Evolutionary conservation across 176 grass and related monocot genomes (phyloP).

Genomic region (Musa acuminata): DNA sequence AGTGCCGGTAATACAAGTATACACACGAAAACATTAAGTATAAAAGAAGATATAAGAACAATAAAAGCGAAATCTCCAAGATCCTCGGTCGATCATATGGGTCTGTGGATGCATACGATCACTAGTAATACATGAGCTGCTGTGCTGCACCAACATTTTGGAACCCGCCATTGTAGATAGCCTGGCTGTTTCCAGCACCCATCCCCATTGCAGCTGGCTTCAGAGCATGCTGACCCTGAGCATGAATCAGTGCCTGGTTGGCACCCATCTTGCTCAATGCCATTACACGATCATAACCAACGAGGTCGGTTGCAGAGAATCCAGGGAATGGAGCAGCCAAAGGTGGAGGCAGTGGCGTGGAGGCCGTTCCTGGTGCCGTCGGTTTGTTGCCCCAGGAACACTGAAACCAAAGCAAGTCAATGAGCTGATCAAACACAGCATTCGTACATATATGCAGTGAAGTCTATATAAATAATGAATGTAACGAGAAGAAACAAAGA

Average conservation of each 20-base stretch:
- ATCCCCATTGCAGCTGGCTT: conserved; percentile 60
- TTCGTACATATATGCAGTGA: too few species aligned
- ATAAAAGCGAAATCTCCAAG: not conserved
- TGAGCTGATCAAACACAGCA: not conserved
- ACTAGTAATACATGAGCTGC: conserved; percentile 90
- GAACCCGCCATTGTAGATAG: conserved; percentile 66
- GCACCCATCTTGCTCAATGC: conserved; percentile 61
- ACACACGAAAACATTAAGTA: not conserved
- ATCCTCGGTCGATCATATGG: not conserved
- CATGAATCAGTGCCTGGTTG: conserved; percentile 43
- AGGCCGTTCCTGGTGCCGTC: conserved; percentile 67
- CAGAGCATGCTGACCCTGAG: conserved; percentile 49
- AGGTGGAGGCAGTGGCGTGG: conserved; percentile 62
- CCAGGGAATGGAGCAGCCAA: conserved; percentile 42
- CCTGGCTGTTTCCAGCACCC: conserved; percentile 49
- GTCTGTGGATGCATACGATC: not conserved
- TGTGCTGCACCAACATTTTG: conserved; percentile 47
- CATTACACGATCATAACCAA: conserved; percentile 61
- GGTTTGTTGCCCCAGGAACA: conserved; percentile 98
- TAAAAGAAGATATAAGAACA: not conserved
- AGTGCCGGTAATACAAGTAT: not conserved
- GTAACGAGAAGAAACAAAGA: too few species aligned
- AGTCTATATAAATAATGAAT: too few species aligned
- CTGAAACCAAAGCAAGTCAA: conserved; percentile 19
- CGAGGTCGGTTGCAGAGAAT: conserved; percentile 50